Base-by-base conservation (phyloP, 2,329 filamentous ascomycete species). In the Paraphaeosphaeria sporulosa region DNA sequence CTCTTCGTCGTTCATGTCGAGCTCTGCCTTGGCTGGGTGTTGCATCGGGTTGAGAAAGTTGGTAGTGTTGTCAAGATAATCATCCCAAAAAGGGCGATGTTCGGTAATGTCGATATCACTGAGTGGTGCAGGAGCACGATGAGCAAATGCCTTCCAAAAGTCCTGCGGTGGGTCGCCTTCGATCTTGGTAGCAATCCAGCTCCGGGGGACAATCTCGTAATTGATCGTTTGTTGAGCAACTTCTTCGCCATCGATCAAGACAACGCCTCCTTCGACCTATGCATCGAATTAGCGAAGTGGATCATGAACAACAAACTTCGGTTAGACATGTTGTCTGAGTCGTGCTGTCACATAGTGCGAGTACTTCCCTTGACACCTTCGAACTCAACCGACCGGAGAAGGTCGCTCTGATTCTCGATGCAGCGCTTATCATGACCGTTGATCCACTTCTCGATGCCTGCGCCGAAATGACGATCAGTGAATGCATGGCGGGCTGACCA, bases 401-500 rank as follows among this genome's bases (percentile, higher is more conserved):
- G 27, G 25, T 54, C 23, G 7, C 44, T 27, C 13, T 65, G 58
- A 9, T 63, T 47, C 38, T 68, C 43, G 10, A 47, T 59, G 34
- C 63, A 66, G 34, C 58, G 42, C 7, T 49, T 21, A 25, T 65
- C 47, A 6, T 70, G 58, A 3, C 58, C 60, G 19, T 69, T 62
- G 3, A 73, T 66, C 77, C 78, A 80, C 10, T 58, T 47, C 23
- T 76, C 72, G 40, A 81, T 71, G 19, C 57, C 51, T 9, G 72
- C 66, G 5, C 72, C 71, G 38, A 77, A 76, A 66, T 73, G 71
- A n/a, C 66, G 74, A 60, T 70, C 59, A 1, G 56, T 58, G 46
- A 67, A 76, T 10, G 63, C 56, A 36, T 67, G 70, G n/a, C 80
- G 76, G 10, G 63, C 68, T 27, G 79, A 75, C 83, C 83, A 85